These are phyloP conservation scores for Solioccasus polychromus DNA, from an alignment of 768 basidiomycete species.

Conservation along the genomic window DNA sequence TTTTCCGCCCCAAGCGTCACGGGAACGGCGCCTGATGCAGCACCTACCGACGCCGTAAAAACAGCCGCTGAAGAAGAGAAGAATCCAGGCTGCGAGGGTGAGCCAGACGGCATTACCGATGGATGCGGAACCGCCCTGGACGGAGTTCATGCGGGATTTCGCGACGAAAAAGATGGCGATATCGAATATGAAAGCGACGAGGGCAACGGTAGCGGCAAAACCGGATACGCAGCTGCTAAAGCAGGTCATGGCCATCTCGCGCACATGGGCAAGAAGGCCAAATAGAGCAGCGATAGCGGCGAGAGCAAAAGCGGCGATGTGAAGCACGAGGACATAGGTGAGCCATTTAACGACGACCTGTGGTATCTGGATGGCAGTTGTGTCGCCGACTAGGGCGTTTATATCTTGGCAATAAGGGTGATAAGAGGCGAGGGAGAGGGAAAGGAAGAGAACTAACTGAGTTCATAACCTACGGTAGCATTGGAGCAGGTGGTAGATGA, in stretches of 20 bases:
- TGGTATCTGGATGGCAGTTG: constrained; percentile 67
- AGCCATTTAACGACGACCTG: constrained; percentile 89
- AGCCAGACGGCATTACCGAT: constrained; percentile 93
- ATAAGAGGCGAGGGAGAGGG: constrained; percentile 5
- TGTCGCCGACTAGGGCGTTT: constrained; percentile 73
- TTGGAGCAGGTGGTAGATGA: constrained; percentile 69
- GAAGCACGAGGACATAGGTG: constrained; percentile 89
- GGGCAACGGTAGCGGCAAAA: constrained; percentile 72
- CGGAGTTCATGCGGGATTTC: constrained; percentile 73
- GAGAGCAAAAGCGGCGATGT: constrained; percentile 80
- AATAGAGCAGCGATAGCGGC: constrained; percentile 73
- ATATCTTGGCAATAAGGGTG: constrained; percentile 53
- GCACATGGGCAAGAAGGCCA: constrained; percentile 84
- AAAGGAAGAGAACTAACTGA: constrained; percentile 53
- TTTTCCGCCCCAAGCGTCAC: constrained; percentile 39
- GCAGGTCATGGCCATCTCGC: constrained; percentile 82
- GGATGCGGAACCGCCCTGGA: constrained; percentile 69
- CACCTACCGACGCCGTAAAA: constrained; percentile 84
- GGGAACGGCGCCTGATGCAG: constrained; percentile 61
- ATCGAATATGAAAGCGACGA: constrained; percentile 92
- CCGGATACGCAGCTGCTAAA: constrained; percentile 80
- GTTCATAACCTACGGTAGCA: constrained; percentile 81
- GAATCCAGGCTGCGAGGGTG: constrained; percentile 79
- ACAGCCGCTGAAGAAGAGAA: constrained; percentile 89
- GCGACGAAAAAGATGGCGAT: constrained; percentile 88